Percentiles rank a stretch among this genome's conserved stretches.
phyloP scores from a whole-genome alignment of 495 filamentous ascomycete species.

The Trichoderma erinaceum region DNA sequence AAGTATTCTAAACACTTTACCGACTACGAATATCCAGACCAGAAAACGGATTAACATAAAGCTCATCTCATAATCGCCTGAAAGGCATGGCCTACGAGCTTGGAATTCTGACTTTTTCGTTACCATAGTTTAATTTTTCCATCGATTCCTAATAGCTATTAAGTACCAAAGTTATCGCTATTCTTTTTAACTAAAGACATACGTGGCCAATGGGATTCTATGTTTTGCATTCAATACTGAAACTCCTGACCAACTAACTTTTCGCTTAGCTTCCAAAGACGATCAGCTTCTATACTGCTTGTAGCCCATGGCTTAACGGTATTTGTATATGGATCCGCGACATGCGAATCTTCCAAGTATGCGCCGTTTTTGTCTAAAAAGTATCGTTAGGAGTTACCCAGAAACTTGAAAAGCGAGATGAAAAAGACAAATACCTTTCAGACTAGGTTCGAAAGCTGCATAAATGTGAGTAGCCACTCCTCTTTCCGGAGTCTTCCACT shows the following conservation, averaged over 20 bases:
- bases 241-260: conserved; percentile 31
- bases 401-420: not conserved
- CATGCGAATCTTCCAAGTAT: conserved; percentile 34
- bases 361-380: conserved; percentile 31
- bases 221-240: not conserved
- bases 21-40: too few relatives aligned
- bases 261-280: conserved; percentile 35
- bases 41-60: too few relatives aligned
- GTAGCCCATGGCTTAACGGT: conserved; percentile 32
- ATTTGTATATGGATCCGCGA: conserved; percentile 32
- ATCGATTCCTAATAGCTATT: too few relatives aligned
- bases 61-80: too few relatives aligned
- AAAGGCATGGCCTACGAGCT: too few relatives aligned
- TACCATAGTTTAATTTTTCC: too few relatives aligned
- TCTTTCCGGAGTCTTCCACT: conserved; percentile 29
- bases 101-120: too few relatives aligned
- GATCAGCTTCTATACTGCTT: conserved; percentile 36
- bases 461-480: conserved; percentile 42
- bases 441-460: conserved; percentile 38
- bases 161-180: too few relatives aligned
- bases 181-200: too few relatives aligned
- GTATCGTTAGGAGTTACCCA: not conserved
- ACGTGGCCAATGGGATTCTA: too few relatives aligned
- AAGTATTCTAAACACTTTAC: too few relatives aligned
- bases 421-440: conserved; percentile 25